Percentiles rank a stretch among this genome's conserved stretches.
These are phyloP conservation scores for Eucalyptus leucophloia DNA, from an alignment of 345 rosid genomes.

Conservation along the genomic window DNA sequence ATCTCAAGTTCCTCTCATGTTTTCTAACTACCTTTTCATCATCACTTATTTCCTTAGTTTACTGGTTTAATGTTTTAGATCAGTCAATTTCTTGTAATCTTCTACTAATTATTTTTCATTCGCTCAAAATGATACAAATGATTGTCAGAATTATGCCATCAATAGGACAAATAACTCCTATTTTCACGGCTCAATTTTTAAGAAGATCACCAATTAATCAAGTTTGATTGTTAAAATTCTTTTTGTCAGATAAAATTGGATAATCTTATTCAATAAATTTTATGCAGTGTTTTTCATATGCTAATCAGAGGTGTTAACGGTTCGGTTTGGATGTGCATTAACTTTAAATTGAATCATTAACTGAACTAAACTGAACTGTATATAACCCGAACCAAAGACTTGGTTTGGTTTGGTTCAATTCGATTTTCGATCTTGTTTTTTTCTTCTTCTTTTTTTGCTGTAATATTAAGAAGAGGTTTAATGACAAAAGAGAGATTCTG, in stretches of 20 bases:
- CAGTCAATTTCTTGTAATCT: background rate
- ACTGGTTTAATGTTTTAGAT: background rate
- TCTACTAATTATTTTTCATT: background rate
- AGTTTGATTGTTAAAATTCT: background rate
- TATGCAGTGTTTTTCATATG: background rate
- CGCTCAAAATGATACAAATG: background rate
- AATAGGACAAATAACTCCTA: background rate
- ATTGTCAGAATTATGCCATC: background rate
- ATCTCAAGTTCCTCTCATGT: background rate
- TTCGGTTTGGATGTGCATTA: no score
- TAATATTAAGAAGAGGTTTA: no score
- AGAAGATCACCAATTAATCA: background rate
- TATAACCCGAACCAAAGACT: no score
- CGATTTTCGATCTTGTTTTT: rapidly evolving
- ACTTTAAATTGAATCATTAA: no score
- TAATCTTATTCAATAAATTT: background rate
- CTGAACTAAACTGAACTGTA: no score
- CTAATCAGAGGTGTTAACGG: background rate
- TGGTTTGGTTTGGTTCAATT: no score
- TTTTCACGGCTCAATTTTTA: background rate
- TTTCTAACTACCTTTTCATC: background rate
- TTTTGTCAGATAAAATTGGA: background rate
- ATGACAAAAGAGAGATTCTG: no score
- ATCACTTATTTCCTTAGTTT: background rate
- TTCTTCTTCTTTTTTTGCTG: rapidly evolving